A percentile compares a stretch with the other conserved stretches of the same genome.
Conservation (phyloP, 2,329 filamentous ascomycete species). For the Scolecobasidium constrictum region DNA sequence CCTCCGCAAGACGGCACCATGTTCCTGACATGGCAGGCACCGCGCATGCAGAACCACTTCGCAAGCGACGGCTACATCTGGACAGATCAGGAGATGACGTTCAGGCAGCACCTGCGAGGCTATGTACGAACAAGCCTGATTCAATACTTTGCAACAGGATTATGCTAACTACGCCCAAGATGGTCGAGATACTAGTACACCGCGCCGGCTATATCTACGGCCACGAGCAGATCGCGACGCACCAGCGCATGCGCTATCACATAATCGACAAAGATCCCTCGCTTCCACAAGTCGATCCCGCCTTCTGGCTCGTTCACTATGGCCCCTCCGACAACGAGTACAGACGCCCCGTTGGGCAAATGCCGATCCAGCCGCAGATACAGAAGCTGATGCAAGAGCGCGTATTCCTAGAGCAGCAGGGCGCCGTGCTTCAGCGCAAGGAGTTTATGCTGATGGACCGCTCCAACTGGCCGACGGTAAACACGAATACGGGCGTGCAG, state of each 20-base stretch:
- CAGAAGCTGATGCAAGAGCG: constrained; percentile 51
- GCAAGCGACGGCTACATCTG: constrained; percentile 90
- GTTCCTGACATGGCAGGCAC: constrained; percentile 79
- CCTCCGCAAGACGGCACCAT: constrained; percentile 68
- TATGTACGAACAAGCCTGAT: constrained; percentile 39
- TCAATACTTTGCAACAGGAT: neutral
- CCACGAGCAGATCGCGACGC: constrained; percentile 60
- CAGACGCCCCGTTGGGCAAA: constrained; percentile 56
- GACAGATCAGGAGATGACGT: constrained; percentile 70
- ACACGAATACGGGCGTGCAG: constrained; percentile 12
- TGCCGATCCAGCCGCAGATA: constrained; percentile 50
- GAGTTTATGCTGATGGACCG: constrained; percentile 92
- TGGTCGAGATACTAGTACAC: constrained; percentile 79
- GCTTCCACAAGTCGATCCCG: constrained; percentile 58
- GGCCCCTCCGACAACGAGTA: constrained; percentile 61
- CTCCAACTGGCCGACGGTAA: constrained; percentile 55
- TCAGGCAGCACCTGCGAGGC: constrained; percentile 60
- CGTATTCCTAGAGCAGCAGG: constrained; percentile 55
- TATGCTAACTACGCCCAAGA: too few relatives aligned
- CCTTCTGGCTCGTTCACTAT: constrained; percentile 88
- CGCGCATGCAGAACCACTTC: constrained; percentile 58
- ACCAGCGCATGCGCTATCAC: constrained; percentile 77
- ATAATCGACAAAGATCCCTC: constrained; percentile 64
- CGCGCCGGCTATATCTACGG: constrained; percentile 68
- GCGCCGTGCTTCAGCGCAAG: constrained; percentile 67